Evolutionary conservation across 805 yeast genomes (phyloP).

Genomic region (Diddensiella transvaalensis): DNA sequence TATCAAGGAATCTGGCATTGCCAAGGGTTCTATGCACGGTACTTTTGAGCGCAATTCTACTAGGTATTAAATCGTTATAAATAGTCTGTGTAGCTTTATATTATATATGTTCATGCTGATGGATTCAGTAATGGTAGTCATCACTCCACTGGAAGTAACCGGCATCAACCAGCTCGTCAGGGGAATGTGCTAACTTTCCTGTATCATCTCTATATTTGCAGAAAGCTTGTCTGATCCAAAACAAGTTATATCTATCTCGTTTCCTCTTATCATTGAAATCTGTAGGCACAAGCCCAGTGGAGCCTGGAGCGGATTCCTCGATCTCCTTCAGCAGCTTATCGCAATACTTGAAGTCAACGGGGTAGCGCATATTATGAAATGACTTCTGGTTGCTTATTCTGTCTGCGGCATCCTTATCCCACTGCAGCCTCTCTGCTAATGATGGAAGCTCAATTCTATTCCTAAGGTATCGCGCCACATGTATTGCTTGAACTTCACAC

Average conservation of each 20-base stretch:
- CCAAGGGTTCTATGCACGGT: conserved; percentile 16
- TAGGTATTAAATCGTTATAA: not conserved
- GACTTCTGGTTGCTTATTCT: not conserved
- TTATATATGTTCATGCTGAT: too few species aligned
- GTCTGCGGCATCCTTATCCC: conserved; percentile 7
- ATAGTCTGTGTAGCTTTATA: too few species aligned
- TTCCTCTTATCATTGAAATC: not conserved
- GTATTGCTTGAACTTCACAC: conserved; percentile 16
- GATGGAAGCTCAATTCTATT: conserved; percentile 12
- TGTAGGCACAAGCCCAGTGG: conserved; percentile 2
- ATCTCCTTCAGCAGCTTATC: conserved; percentile 4
- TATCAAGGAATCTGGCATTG: conserved; percentile 8
- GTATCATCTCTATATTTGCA: conserved; percentile 2
- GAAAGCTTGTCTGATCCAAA: conserved; percentile 3
- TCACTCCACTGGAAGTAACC: conserved; percentile 5
- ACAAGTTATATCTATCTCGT: not conserved
- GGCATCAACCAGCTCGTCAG: conserved; percentile 6
- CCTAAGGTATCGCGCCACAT: conserved; percentile 13
- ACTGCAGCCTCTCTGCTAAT: conserved; percentile 4
- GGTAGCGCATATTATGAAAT: conserved; percentile 5
- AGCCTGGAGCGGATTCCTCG: not conserved
- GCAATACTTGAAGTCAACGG: conserved; percentile 1
- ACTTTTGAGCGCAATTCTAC: conserved; percentile 17
- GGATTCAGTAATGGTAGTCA: not conserved
- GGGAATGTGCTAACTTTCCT: conserved; percentile 5